Conservation (phyloP, 768 basidiomycete genomes). For the Lactifluus echinatus region DNA sequence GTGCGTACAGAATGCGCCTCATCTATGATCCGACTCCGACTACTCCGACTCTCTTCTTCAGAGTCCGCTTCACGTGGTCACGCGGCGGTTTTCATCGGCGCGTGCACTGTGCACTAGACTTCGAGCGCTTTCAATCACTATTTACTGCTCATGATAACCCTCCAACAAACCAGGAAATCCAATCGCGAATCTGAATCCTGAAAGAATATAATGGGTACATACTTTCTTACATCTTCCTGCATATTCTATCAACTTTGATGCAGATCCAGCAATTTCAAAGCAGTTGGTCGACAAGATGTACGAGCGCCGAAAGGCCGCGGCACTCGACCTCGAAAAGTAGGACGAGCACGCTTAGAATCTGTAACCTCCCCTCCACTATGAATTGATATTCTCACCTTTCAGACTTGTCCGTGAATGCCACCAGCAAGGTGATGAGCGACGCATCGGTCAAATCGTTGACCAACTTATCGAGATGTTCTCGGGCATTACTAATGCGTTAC, state of each 20-base stretch:
- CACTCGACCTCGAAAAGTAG: slow-evolving; percentile 92
- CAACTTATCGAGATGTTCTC: slow-evolving; percentile 94
- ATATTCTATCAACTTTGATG: slow-evolving; percentile 22
- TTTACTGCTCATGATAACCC: background rate
- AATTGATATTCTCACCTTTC: slow-evolving; percentile 7
- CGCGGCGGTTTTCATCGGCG: no score
- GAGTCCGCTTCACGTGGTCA: no score
- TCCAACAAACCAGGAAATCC: background rate
- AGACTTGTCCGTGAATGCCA: slow-evolving; percentile 85
- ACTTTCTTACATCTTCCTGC: background rate
- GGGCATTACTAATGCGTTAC: slow-evolving; percentile 70
- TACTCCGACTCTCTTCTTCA: no score
- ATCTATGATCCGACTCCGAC: no score
- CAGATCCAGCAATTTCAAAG: slow-evolving; percentile 68
- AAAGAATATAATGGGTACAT: slow-evolving; percentile 1
- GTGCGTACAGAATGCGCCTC: no score
- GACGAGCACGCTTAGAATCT: slow-evolving; percentile 8
- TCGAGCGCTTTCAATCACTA: no score
- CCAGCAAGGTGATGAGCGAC: slow-evolving; percentile 67
- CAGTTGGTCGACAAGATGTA: slow-evolving; percentile 91
- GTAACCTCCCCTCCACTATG: background rate
- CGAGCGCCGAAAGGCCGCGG: slow-evolving; percentile 93
- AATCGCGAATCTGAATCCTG: background rate
- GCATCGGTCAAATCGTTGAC: slow-evolving; percentile 83
- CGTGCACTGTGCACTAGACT: no score